Evolutionary conservation across 768 basidiomycete species (phyloP), one percentile per base, ranked within the genome.

Genomic region (Mycena leptocephala): DNA sequence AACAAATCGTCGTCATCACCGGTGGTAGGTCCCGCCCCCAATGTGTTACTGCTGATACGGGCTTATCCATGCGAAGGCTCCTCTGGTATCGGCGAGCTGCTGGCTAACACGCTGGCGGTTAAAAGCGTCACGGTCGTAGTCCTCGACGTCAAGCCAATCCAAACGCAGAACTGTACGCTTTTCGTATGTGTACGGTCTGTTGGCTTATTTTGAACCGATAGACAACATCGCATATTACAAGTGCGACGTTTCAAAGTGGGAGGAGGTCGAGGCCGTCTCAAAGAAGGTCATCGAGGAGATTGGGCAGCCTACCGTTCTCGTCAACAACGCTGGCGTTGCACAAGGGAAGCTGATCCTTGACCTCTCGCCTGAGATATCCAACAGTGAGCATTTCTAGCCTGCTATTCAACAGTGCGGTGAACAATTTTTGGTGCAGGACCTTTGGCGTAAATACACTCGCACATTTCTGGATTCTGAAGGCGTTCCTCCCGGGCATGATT

Each of bases 241-340:
- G 81, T 99, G 98, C 78, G 97, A 99, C 81, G 92, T 99, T 24
- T 95, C 97, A 0, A 93, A 96, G 73, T 95, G 93, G 91, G 93
- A 95, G 72, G 93, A 96, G 79, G 97, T 99, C 1, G 88, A 95
- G 75, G 89, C 88, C 0, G 92, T 94, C 0, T 92, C 97, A 1
- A 92, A 93, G 80, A 89, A 86, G 83, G 90, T 99, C 73, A 84
- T 92, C 6, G 90, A 95, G 81, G 97, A 99, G 96, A 89, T 98
- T 66, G 97, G 96, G 4, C 90, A 95, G 73, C 96, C 96, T 0
- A 98, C 98, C 0, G 90, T 99, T 46, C 86, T 99, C 28, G 88
- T 99, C 79, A 99, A 99, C 86, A 99, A 98, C 81, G 98, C 98
- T 0, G 98, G 97, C 24, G 93, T 98, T 72, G 96, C 95, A 30